A percentile compares a stretch with the other conserved stretches of the same genome.
These are phyloP conservation scores for Gnomoniopsis sp. DNA, from an alignment of 2,329 filamentous ascomycete species.

Conservation along the genomic window DNA sequence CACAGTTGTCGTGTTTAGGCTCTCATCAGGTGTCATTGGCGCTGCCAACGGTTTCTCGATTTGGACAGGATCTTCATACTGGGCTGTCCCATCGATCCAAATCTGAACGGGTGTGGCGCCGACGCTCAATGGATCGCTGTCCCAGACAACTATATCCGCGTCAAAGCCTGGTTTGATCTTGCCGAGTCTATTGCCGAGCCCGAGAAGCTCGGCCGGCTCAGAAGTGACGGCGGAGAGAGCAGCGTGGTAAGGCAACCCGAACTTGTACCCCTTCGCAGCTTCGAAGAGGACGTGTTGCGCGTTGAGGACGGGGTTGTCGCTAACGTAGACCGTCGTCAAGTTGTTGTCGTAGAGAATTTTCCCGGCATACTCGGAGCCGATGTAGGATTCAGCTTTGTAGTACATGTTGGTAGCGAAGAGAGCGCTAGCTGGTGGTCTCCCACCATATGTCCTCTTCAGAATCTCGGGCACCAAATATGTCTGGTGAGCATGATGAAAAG, in stretches of 20 bases:
- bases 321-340: slow-evolving; percentile 65
- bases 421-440: slow-evolving; percentile 52
- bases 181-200: slow-evolving; percentile 54
- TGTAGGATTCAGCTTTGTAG: slow-evolving; percentile 66
- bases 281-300: slow-evolving; percentile 68
- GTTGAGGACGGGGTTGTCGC: slow-evolving; percentile 67
- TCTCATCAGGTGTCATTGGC: slow-evolving; percentile 37
- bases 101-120: slow-evolving; percentile 59
- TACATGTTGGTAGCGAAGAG: slow-evolving; percentile 71
- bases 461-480: slow-evolving; percentile 66
- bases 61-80: slow-evolving; percentile 53
- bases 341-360: slow-evolving; percentile 64
- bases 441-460: slow-evolving; percentile 54
- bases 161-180: slow-evolving; percentile 61
- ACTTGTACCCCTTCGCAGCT: slow-evolving; percentile 57
- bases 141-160: slow-evolving; percentile 60
- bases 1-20: slow-evolving; percentile 38
- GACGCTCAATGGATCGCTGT: slow-evolving; percentile 58
- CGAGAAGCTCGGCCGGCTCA: slow-evolving; percentile 55
- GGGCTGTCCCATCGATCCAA: slow-evolving; percentile 60
- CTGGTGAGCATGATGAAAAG: slow-evolving; percentile 69
- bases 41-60: slow-evolving; percentile 45
- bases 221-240: slow-evolving; percentile 57
- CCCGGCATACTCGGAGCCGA: slow-evolving; percentile 62
- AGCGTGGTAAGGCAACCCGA: slow-evolving; percentile 58